Base-by-base conservation (phyloP, 2,329 filamentous ascomycete species). In the Colletotrichum agaves region DNA sequence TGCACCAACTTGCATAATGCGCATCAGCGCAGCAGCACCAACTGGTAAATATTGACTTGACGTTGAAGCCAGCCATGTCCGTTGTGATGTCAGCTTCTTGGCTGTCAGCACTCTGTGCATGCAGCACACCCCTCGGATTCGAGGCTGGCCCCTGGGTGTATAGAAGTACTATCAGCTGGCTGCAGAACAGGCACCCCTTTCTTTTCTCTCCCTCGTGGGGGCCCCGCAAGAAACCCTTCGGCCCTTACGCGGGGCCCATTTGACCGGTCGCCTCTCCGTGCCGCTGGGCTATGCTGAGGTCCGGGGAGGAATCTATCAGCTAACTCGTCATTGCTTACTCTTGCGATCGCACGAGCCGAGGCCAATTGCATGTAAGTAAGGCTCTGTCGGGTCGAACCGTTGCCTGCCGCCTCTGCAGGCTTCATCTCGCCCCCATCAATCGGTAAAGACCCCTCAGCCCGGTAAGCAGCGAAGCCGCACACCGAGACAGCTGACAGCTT, bases 101-200 rank as follows among this genome's bases (percentile, higher is more conserved):
- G 60, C 52, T 15, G 63, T 57, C 59, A 63, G 63, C 52, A 67
- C 63, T 62, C 50, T 67, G 52, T 58, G 12, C 7, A 52, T 31
- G 35, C 46, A 44, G 33, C 43, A 43, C 46, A 46, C 41, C 4
- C 21, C 27, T 53, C 7, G 50, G 23, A 27, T n/a, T 27, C 10
- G 50, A 19, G 31, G 31, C 50, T 39, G 49, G n/a, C n/a, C n/a
- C n/a, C n/a, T 35, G 50, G 17, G 31, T 53, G 35, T 15, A 3
- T 37, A 37, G 5, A 10, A 33, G 10, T 33, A 33, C 31, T 5
- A 33, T 33, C 10, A 33, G 35, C 35, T 37, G 33, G 50, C 33
- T 39, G 50, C 50, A 39, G 37, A 46, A 35, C 6, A 23, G 46
- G 12, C 5, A 15, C 11, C 33, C 31, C 13, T 21, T 53, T 23